These are phyloP conservation scores for Aphanocladium album DNA, from an alignment of 2,329 filamentous ascomycete genomes.

Conservation along the genomic window DNA sequence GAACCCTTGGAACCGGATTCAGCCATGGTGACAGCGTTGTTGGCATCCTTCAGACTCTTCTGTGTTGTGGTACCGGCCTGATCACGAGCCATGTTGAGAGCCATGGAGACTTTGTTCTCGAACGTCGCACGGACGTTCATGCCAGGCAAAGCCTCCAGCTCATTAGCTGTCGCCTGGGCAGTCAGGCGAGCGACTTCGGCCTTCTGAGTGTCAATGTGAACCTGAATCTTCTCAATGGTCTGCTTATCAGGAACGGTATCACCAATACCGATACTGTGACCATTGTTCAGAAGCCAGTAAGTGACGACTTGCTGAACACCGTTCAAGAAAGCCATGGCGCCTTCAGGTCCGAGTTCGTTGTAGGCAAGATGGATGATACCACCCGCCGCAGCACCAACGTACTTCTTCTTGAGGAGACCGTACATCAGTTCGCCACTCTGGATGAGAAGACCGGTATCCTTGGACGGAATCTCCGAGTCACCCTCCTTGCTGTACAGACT, in stretches of 20 bases:
- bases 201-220: constrained; percentile 78
- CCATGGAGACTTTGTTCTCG: constrained; percentile 92
- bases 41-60: constrained; percentile 87
- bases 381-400: constrained; percentile 80
- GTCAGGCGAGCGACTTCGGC: constrained; percentile 72
- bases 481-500: constrained; percentile 68
- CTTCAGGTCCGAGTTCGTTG: constrained; percentile 84
- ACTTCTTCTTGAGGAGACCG: constrained; percentile 89
- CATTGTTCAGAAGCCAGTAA: constrained; percentile 95
- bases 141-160: constrained; percentile 87
- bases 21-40: constrained; percentile 96
- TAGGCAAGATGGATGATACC: constrained; percentile 95
- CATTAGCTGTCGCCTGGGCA: constrained; percentile 72
- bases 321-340: constrained; percentile 92
- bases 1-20: constrained; percentile 97
- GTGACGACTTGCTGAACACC: constrained; percentile 91
- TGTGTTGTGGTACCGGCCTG: constrained; percentile 90
- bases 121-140: constrained; percentile 99
- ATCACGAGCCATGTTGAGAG: constrained; percentile 92
- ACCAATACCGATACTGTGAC: constrained; percentile 96
- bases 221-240: constrained; percentile 81
- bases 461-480: constrained; percentile 55
- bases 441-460: constrained; percentile 76
- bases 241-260: constrained; percentile 88
- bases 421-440: constrained; percentile 86